Evolutionary conservation across 495 filamentous ascomycete species (phyloP), one percentile per base, ranked within the genome.

Genomic region (Polyplosphaeria fusca): DNA sequence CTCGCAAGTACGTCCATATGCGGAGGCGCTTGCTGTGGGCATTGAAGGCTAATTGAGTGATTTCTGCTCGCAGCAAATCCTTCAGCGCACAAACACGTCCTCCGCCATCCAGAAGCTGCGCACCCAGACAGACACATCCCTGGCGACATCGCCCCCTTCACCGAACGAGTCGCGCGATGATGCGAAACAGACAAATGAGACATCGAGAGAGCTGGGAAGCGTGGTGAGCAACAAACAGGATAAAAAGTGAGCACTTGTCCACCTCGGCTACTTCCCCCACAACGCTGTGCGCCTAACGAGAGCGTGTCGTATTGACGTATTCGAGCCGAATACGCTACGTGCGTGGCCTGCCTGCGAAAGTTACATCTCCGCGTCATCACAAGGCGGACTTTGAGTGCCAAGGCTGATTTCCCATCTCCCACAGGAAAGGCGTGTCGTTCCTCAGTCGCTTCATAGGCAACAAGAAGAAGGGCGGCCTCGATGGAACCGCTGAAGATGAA

Each of bases 371-470:
- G 30, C 30, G 30, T 35, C 30, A 35, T 14, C 54, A 42, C 18
- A 23, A 5, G 43, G 43, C 43, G 18, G 22, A 46, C 18, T 22
- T 20, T 11, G 39, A 11, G 30, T 5, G 20, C 9, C 62, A 41
- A 61, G 58, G 58, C 52, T 61, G 42, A 65, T 22, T 14, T 13
- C 18, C 20, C 14, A 14, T 7, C n/a, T 35, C 14, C 7, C 61
- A 73, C 63, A 95, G 85, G 73, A 95, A 91, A 73, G 87, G 87
- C 4, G 84, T 86, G 25, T 95, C 89, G 13, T 95, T 99, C 67
- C 80, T 99, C 40, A 95, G 91, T 72, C 85, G 90, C 37, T 87
- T 97, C 60, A 91, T 91, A 60, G 83, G 86, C 19, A 78, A 78
- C 47, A 92, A 86, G 72, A 91, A 86, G 70, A 87, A 83, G 64